Percentiles rank a stretch among this genome's conserved stretches.
Evolutionary conservation across 768 basidiomycete species (phyloP).

Genomic region (Pleurotus giganteus): DNA sequence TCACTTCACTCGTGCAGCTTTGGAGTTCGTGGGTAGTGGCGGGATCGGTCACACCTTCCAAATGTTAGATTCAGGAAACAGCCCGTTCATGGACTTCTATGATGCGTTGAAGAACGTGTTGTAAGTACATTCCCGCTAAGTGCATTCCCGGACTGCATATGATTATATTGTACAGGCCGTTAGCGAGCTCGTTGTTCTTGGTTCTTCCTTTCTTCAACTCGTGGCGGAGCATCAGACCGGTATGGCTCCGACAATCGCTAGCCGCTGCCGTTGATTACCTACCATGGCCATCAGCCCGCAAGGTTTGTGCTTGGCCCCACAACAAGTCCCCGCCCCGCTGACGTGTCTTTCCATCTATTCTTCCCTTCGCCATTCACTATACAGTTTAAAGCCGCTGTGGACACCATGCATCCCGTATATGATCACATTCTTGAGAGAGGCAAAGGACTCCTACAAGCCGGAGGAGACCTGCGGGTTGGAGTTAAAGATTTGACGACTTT

Average conservation of each 20-base stretch:
- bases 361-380: neutral
- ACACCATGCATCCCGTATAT: slow-evolving; percentile 22
- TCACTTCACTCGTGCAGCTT: slow-evolving; percentile 18
- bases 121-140: slow-evolving; percentile 1
- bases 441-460: slow-evolving; percentile 15
- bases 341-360: neutral
- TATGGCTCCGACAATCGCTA: slow-evolving; percentile 20
- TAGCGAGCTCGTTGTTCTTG: slow-evolving; percentile 21
- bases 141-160: neutral
- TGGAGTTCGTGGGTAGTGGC: slow-evolving; percentile 22
- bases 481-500: slow-evolving; percentile 23
- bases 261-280: slow-evolving; percentile 15
- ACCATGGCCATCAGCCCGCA: slow-evolving; percentile 20
- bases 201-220: slow-evolving; percentile 22
- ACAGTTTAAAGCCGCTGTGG: slow-evolving; percentile 22
- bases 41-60: slow-evolving; percentile 20
- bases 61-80: slow-evolving; percentile 12
- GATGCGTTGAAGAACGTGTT: slow-evolving; percentile 14
- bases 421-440: slow-evolving; percentile 14
- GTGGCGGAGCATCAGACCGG: slow-evolving; percentile 21
- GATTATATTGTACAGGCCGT: slow-evolving; percentile 14
- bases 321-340: neutral
- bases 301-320: no score
- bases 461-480: slow-evolving; percentile 14
- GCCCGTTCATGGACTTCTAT: slow-evolving; percentile 13